Base-by-base conservation (phyloP, 2,329 filamentous ascomycete species). In the Apiospora sp. region DNA sequence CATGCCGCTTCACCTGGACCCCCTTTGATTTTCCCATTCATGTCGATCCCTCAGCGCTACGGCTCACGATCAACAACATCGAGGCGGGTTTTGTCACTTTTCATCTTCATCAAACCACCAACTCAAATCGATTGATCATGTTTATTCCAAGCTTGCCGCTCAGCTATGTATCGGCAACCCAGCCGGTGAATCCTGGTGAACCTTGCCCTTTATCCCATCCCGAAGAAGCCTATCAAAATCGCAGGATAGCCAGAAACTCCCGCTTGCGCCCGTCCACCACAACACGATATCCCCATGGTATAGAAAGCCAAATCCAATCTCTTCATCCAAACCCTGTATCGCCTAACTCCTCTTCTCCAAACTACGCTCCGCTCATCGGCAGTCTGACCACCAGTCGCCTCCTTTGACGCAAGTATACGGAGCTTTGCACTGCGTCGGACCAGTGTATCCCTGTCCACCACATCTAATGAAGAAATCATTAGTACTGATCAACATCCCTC, bases 301-400 rank as follows among this genome's bases (percentile, higher is more conserved):
- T 19, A 64, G 7, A 37, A 64, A 14, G 19, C 34, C 34, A 64
- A 24, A 41, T 4, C 34, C 30, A 22, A 41, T 37, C 3, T 14
- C 14, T 22, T 4, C 16, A 48, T 7, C 5, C 44, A 4, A 22
- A 24, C 13, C 10, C 34, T 37, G 10, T 10, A 13, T 14, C 8
- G 30, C 19, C 30, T n/a, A n/a, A n/a, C n/a, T n/a, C n/a, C n/a
- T n/a, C n/a, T n/a, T n/a, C n/a, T n/a, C n/a, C n/a, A n/a, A n/a
- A n/a, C n/a, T n/a, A n/a, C n/a, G n/a, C n/a, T n/a, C n/a, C n/a
- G n/a, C n/a, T n/a, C n/a, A n/a, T n/a, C n/a, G n/a, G 27, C 67
- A 49, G 67, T 30, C 44, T 6, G 67, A 69, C 67, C 67, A 69
- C 67, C 43, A 49, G 3, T 48, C 24, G 27, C 67, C 67, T 37